Evolutionary conservation across 306 rosid genomes (phyloP).

Genomic region (Cotoneaster glaucophyllus): DNA sequence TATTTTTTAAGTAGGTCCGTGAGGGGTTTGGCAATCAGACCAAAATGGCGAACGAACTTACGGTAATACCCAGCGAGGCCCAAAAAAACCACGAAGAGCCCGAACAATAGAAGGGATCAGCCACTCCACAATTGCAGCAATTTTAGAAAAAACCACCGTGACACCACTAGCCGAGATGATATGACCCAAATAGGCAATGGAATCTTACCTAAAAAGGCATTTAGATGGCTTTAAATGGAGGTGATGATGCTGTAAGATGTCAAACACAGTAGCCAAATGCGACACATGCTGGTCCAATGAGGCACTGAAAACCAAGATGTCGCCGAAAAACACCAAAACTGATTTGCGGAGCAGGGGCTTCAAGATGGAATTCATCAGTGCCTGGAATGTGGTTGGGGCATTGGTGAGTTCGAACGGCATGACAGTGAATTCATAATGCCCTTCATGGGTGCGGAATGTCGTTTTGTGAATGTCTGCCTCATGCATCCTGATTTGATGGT

Average conservation of each 20-base stretch:
- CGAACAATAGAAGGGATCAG: neutral
- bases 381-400: neutral
- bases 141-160: neutral
- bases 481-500: neutral
- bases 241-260: too few species aligned
- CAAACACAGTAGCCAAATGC: too few species aligned
- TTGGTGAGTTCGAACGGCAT: neutral
- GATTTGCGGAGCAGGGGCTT: too few species aligned
- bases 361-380: neutral
- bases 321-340: neutral
- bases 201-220: neutral
- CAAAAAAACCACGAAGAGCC: neutral
- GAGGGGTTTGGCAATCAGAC: neutral
- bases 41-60: neutral
- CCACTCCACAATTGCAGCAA: neutral
- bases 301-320: neutral
- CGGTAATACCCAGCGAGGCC: neutral
- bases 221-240: neutral
- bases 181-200: neutral
- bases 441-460: neutral
- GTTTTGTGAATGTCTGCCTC: too few species aligned
- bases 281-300: neutral
- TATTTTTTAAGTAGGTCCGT: neutral
- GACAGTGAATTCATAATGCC: too few species aligned
- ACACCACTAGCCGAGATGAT: neutral